Base-by-base conservation (phyloP, 768 basidiomycete genomes). In the Hericium rajendrae region DNA sequence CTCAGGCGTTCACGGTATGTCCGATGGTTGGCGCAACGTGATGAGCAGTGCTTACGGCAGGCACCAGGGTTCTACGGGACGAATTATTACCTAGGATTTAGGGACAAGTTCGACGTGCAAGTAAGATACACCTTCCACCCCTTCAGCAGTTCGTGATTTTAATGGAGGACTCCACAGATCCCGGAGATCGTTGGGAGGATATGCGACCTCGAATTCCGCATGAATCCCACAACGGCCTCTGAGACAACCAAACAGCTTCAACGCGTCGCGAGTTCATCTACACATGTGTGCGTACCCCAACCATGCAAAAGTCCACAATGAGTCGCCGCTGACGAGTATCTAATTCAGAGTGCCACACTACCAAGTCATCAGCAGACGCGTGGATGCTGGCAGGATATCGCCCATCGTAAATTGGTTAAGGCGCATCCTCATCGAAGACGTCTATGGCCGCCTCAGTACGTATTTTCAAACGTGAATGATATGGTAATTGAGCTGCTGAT, bases 71-170 rank as follows among this genome's bases (percentile, higher is more conserved):
- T 83, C 64, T 85, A 85, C 51, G 82, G 80, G 16, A 79, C 79
- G 6, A 79, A 78, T 1, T 81, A 81, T 59, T 78, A 76, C 54
- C 69, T 80, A 48, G 85, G 85, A 1, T 88, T 83, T 71, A 72
- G 83, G n/a, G 84, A 88, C 52, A 68, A 77, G 8, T 78, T 83
- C 55, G 73, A 80, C 57, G 73, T 82, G 28, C 64, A 75, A 62
- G 73, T 77, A 32, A 13, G 66, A 18, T n/a, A 18, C 48, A 32
- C 4, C 1, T 1, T 22, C 39, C 13, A 39, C 5, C 16, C 2
- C 38, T 22, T 46, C 26, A 10, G 1, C 6, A 22, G 6, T 15
- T 24, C 53, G 26, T 12, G 51, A 46, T 16, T 6, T 22, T 3
- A 10, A 41, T 48, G 3, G 57, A 48, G 53, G 16, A 38, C 8